These are phyloP conservation scores for Botrytis fragariae DNA, from an alignment of 2,329 filamentous ascomycete genomes.

Conservation along the genomic window DNA sequence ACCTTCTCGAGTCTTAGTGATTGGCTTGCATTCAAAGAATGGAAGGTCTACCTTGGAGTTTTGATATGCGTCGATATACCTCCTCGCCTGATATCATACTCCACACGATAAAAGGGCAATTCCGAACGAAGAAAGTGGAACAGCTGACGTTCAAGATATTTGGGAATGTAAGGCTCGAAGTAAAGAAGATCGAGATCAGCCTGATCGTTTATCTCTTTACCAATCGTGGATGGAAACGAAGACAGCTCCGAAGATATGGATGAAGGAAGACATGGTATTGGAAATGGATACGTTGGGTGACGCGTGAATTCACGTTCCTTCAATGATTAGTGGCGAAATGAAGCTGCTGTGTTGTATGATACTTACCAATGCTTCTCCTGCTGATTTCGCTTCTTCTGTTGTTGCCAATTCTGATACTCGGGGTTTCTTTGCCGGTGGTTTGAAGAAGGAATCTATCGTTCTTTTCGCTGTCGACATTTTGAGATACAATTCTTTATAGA, in stretches of 20 bases:
- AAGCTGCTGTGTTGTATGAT: not conserved
- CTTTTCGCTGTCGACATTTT: slow-evolving; percentile 49
- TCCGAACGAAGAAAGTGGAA: slow-evolving; percentile 71
- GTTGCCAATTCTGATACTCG: slow-evolving; percentile 29
- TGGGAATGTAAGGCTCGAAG: slow-evolving; percentile 69
- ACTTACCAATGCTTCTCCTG: slow-evolving; percentile 6
- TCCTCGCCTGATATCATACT: slow-evolving; percentile 68
- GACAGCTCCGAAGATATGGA: slow-evolving; percentile 43
- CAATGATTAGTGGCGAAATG: slow-evolving; percentile 1
- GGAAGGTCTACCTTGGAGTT: slow-evolving; percentile 46
- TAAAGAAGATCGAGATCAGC: slow-evolving; percentile 71
- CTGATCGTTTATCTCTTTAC: slow-evolving; percentile 60
- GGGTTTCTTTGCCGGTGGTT: slow-evolving; percentile 45
- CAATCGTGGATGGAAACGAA: slow-evolving; percentile 51
- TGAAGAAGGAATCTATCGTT: slow-evolving; percentile 69
- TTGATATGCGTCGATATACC: slow-evolving; percentile 59
- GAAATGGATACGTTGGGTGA: slow-evolving; percentile 51
- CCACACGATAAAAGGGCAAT: slow-evolving; percentile 72
- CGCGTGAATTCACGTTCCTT: slow-evolving; percentile 34
- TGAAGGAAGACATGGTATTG: slow-evolving; percentile 46
- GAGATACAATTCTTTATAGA: not conserved
- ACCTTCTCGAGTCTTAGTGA: slow-evolving; percentile 52
- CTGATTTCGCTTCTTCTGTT: not conserved
- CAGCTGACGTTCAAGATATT: slow-evolving; percentile 53
- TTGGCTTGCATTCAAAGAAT: slow-evolving; percentile 21